Percentiles rank a stretch among this genome's conserved stretches.
Evolutionary conservation across 768 basidiomycete species (phyloP).

Genomic region (Xerocomus potaroensis): DNA sequence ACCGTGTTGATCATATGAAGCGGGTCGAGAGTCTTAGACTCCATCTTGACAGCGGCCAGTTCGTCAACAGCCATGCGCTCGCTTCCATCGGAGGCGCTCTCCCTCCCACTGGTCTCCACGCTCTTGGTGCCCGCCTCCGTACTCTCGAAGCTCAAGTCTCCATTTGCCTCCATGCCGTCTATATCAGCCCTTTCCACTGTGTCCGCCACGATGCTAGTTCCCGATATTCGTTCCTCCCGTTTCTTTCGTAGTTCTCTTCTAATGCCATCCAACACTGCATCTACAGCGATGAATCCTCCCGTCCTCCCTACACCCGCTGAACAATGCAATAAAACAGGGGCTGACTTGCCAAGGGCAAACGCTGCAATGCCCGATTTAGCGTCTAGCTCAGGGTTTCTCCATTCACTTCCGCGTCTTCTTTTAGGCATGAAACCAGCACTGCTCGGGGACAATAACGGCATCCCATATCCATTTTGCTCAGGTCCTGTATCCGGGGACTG

Average conservation of each 20-base stretch:
- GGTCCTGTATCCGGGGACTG: conserved; percentile 15
- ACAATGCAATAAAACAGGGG: conserved; percentile 80
- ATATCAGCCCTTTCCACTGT: not conserved
- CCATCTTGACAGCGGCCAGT: not conserved
- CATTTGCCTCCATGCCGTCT: conserved; percentile 3
- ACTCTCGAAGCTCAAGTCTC: conserved; percentile 4
- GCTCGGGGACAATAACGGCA: conserved; percentile 16
- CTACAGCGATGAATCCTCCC: conserved; percentile 88
- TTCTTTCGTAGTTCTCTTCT: conserved; percentile 49
- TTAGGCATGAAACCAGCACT: conserved; percentile 3
- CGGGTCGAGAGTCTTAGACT: not conserved
- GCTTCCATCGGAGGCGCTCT: conserved; percentile 2
- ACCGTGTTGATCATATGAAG: conserved; percentile 19
- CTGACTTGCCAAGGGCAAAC: conserved; percentile 41
- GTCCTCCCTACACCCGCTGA: conserved; percentile 95
- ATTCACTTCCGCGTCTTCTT: conserved; percentile 17
- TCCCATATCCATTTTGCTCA: conserved; percentile 3
- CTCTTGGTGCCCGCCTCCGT: conserved; percentile 7
- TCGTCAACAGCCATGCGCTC: conserved; percentile 29
- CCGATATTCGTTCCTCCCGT: conserved; percentile 19
- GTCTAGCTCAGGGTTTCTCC: conserved; percentile 44
- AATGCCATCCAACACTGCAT: conserved; percentile 77
- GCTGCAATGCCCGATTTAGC: conserved; percentile 50
- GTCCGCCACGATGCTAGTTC: not conserved
- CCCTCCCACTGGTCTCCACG: conserved; percentile 1